phyloP scores from a whole-genome alignment of 106 monocot genomes.

The Apostasia ramifera region DNA sequence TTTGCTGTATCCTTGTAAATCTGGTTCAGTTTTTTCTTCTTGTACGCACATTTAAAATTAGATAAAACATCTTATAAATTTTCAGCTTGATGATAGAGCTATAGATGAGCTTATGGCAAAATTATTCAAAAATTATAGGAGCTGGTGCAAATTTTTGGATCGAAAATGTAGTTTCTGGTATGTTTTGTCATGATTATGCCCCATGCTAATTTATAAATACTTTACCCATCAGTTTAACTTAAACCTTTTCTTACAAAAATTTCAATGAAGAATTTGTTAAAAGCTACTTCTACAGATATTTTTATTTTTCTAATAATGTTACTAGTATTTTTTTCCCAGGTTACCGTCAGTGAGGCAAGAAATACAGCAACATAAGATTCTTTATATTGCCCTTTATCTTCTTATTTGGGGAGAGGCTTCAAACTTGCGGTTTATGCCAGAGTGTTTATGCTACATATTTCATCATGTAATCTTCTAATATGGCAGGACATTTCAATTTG shows the following conservation, averaged over 20 bases:
- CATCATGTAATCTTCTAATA: conserved; percentile 49
- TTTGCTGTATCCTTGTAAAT: not conserved
- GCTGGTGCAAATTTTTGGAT: conserved; percentile 72
- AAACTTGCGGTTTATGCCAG: conserved; percentile 80
- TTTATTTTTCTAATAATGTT: not conserved
- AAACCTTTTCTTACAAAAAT: too few species aligned
- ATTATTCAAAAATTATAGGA: conserved; percentile 56
- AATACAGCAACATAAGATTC: conserved; percentile 65
- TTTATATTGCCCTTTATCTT: conserved; percentile 77
- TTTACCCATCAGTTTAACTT: not conserved
- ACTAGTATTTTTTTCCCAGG: conserved; percentile 18
- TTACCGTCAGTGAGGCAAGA: conserved; percentile 74
- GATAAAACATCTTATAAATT: not conserved
- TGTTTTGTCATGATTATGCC: conserved; percentile 7
- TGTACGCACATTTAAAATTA: not conserved
- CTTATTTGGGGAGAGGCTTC: conserved; percentile 91
- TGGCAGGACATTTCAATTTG: not conserved
- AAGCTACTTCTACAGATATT: too few species aligned
- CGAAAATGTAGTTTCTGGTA: conserved; percentile 61
- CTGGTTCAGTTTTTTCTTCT: conserved; percentile 1
- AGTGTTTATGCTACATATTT: conserved; percentile 81
- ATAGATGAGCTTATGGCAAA: conserved; percentile 59
- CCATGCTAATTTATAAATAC: not conserved
- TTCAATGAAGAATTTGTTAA: too few species aligned
- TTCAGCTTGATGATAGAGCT: conserved; percentile 75